Percentiles rank a stretch among this genome's conserved stretches.
Evolutionary conservation across 495 filamentous ascomycete genomes (phyloP).

Genomic region (Viridothelium virens): DNA sequence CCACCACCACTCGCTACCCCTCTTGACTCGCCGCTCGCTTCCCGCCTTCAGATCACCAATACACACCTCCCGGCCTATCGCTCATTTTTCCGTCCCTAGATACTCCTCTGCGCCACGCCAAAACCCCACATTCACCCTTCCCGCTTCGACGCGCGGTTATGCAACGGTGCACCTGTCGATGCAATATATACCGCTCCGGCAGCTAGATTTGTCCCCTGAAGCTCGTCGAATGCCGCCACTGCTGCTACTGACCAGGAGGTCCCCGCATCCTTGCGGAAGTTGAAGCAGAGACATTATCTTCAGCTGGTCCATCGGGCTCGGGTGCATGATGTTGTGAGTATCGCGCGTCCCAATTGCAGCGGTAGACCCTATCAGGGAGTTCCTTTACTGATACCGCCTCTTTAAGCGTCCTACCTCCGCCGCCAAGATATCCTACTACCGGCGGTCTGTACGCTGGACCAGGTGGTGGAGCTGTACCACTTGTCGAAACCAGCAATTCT

Average conservation of each 20-base stretch:
- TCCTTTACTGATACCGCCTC: conserved; percentile 2
- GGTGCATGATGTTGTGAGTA: conserved; percentile 7
- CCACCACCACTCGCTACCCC: neutral
- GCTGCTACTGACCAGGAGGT: neutral
- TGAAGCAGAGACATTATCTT: neutral
- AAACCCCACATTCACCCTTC: conserved; percentile 7
- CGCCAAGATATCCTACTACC: conserved; percentile 56
- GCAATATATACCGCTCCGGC: neutral
- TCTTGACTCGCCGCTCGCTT: neutral
- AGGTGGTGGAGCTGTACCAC: conserved; percentile 44
- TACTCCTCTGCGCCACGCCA: neutral
- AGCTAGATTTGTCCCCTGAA: neutral
- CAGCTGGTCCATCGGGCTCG: neutral
- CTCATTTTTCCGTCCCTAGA: conserved; percentile 3
- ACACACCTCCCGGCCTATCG: neutral
- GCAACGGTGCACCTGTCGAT: neutral
- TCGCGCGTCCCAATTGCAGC: neutral
- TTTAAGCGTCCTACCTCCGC: conserved; percentile 69
- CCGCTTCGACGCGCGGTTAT: conserved; percentile 7
- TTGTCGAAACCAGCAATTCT: conserved; percentile 88
- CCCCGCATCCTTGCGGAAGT: neutral
- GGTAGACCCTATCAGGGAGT: neutral
- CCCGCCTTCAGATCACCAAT: neutral
- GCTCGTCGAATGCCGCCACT: neutral
- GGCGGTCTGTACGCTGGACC: conserved; percentile 56